Evolutionary conservation across 2,329 filamentous ascomycete genomes (phyloP).

Genomic region (Phyllosticta ampelicida): DNA sequence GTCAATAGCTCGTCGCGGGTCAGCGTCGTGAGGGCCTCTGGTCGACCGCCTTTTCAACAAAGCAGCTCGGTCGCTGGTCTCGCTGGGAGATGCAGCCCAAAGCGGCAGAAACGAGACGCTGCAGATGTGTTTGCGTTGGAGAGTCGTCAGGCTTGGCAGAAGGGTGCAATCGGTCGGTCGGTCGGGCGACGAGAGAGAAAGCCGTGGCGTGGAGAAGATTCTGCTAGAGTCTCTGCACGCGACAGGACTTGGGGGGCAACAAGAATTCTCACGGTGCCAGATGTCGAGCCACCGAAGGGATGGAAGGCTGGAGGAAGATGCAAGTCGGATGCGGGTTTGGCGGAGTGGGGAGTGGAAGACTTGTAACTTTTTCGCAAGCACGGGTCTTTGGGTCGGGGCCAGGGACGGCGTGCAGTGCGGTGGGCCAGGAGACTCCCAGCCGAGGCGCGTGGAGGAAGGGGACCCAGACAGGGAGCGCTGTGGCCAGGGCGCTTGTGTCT

Average conservation of each 20-base stretch:
- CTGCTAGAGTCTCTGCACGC: background rate
- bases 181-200: background rate
- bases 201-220: background rate
- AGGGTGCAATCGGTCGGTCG: background rate
- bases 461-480: background rate
- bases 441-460: background rate
- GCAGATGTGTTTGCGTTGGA: background rate
- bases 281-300: background rate
- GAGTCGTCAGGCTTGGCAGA: background rate
- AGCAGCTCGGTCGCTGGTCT: background rate
- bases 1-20: constrained; percentile 11
- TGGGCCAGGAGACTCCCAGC: background rate
- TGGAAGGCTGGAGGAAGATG: background rate
- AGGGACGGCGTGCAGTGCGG: background rate
- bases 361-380: background rate
- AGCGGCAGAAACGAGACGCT: background rate
- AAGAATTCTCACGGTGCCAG: background rate
- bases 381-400: background rate
- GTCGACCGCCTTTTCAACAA: background rate
- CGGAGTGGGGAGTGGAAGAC: background rate
- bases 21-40: background rate
- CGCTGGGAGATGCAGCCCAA: background rate
- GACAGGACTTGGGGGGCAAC: background rate
- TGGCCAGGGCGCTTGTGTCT: background rate
- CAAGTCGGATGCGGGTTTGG: background rate